Percentiles rank a stretch among this genome's conserved stretches.
These are phyloP conservation scores for Sutorius eximius DNA, from an alignment of 1,284 basidiomycete genomes.

Conservation along the genomic window DNA sequence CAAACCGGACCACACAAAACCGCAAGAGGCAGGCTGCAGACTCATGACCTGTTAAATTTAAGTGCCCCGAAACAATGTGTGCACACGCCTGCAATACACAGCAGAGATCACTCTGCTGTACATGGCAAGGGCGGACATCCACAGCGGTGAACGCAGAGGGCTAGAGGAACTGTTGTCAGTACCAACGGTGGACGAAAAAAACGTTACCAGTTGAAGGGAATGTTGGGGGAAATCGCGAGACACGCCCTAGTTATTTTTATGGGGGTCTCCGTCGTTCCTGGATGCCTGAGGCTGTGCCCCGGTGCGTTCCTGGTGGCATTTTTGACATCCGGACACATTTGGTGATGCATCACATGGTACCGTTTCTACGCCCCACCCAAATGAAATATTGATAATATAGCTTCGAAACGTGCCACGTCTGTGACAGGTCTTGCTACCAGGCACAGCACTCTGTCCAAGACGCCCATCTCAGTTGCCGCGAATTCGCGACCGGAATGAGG, in stretches of 20 bases:
- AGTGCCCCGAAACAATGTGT: conserved; percentile 14
- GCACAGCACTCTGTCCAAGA: no score
- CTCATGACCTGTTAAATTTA: conserved; percentile 2
- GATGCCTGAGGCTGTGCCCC: background rate
- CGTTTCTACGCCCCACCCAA: no score
- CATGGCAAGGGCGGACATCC: conserved; percentile 31
- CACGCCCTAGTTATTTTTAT: background rate
- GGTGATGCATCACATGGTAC: no score
- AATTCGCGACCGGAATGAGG: no score
- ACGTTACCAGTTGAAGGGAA: background rate
- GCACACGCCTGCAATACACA: conserved; percentile 33
- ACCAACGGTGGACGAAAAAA: background rate
- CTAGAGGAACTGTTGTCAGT: background rate
- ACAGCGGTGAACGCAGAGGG: background rate
- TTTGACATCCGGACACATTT: background rate
- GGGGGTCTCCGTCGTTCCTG: background rate
- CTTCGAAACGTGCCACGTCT: no score
- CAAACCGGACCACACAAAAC: background rate
- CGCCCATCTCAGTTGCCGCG: no score
- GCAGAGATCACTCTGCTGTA: conserved; percentile 25
- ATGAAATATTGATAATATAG: no score
- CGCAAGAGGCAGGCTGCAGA: background rate
- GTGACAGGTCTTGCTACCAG: no score
- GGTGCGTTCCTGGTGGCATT: background rate
- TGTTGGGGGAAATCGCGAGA: background rate